Evolutionary conservation across 2,329 filamentous ascomycete genomes (phyloP), one percentile per base, ranked within the genome.

Genomic region (Aspergillus unguis): DNA sequence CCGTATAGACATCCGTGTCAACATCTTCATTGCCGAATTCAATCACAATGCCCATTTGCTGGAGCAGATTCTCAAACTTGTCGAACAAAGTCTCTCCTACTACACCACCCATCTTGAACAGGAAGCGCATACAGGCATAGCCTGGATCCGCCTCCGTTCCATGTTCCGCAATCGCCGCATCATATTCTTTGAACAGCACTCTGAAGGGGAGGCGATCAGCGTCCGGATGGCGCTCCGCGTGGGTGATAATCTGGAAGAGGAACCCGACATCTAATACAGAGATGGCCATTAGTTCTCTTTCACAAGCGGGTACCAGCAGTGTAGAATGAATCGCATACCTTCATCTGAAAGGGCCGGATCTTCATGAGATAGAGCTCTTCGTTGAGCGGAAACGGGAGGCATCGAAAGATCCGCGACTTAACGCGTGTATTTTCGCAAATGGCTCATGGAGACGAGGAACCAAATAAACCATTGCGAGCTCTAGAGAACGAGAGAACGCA

Each of bases 131-230:
- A 64, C 91, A 86, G 60, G 87, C 83, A 61, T 85, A 84, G 63
- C 92, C 88, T 60, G 87, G 79, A 62, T 88, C 85, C n/a, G 84
- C 80, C 54, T 89, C 80, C 58, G 90, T 76, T 50, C 84, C 86
- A 74, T 88, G 77, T 58, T 84, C 77, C 4, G 82, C 82, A n/a
- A 95, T 80, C 38, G 92, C 79, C 51, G 83, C 78, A 65, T 94
- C 87, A 67, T 95, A 95, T 29, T 90, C 89, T 48, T 81, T 80
- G 71, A 95, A 95, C 17, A 96, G 80, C 7, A 90, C 89, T 65
- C 85, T 85, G 53, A 87, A 90, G 3, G 88, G 85, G 25, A 87
- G 77, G 50, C 82, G 80, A 61, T 87, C 82, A 44, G 80, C 79
- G 52, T 85, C 81, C 1, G 83, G 77, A 29, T 88, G 79, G 37